A percentile compares a stretch with the other conserved stretches of the same genome.
These are phyloP conservation scores for Rhododendron simsii DNA, from an alignment of 148 eudicot species.

Conservation along the genomic window DNA sequence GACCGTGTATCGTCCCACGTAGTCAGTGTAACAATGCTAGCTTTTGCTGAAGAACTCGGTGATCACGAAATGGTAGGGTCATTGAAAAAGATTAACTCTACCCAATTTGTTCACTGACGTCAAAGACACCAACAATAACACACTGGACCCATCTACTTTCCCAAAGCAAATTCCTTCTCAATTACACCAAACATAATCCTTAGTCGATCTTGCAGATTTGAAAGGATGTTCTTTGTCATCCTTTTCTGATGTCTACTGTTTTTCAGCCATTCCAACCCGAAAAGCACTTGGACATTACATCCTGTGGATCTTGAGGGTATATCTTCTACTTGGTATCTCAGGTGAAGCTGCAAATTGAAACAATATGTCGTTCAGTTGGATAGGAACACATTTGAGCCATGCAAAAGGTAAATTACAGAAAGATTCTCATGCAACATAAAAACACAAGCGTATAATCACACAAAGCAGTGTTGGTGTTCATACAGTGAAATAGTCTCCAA, in stretches of 20 bases:
- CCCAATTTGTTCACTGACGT: background rate
- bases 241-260: slow-evolving; percentile 67
- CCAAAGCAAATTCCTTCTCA: slow-evolving; percentile 64
- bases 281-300: slow-evolving; percentile 59
- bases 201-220: slow-evolving; percentile 64
- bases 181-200: slow-evolving; percentile 63
- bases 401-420: background rate
- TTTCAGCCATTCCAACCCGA: slow-evolving; percentile 85
- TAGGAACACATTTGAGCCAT: background rate
- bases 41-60: background rate
- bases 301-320: slow-evolving; percentile 46
- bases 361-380: background rate
- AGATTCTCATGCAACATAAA: background rate
- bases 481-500: slow-evolving; percentile 83
- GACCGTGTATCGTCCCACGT: background rate
- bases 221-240: slow-evolving; percentile 62
- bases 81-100: background rate
- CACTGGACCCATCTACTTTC: slow-evolving; percentile 24
- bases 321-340: slow-evolving; percentile 78
- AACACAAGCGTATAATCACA: background rate
- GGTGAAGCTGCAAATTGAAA: slow-evolving; percentile 63
- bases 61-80: background rate
- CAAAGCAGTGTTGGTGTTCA: slow-evolving; percentile 4
- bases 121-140: background rate
- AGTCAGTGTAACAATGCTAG: background rate